A percentile compares a stretch with the other conserved stretches of the same genome.
These are phyloP conservation scores for Mariannaea sp. DNA, from an alignment of 2,329 filamentous ascomycete genomes.

Conservation along the genomic window DNA sequence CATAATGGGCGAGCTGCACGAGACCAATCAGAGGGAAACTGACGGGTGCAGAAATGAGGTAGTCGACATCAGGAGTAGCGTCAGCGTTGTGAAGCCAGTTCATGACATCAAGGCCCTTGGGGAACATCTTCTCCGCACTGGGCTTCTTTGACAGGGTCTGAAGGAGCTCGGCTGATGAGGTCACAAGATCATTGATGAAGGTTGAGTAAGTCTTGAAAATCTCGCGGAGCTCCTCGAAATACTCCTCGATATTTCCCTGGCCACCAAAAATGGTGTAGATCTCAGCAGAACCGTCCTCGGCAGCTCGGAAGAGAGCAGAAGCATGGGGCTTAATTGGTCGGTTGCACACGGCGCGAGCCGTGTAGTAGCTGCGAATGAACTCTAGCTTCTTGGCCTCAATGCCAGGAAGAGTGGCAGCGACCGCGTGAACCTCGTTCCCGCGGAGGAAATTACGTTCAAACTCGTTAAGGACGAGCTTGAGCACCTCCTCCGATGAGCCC, in stretches of 20 bases:
- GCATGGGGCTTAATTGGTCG: constrained; percentile 89
- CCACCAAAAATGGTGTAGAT: constrained; percentile 96
- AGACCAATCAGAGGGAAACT: constrained; percentile 95
- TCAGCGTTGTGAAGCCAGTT: constrained; percentile 90
- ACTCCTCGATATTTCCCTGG: constrained; percentile 98
- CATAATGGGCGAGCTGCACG: constrained; percentile 94
- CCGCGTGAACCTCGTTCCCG: constrained; percentile 93
- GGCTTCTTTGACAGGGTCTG: constrained; percentile 82
- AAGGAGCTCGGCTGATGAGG: constrained; percentile 82
- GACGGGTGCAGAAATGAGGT: constrained; percentile 91
- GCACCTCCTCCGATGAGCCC: constrained; percentile 87
- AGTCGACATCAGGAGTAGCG: constrained; percentile 89
- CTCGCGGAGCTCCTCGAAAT: constrained; percentile 95
- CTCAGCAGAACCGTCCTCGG: constrained; percentile 78
- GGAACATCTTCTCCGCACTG: constrained; percentile 90
- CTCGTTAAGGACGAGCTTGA: constrained; percentile 91
- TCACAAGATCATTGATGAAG: constrained; percentile 85
- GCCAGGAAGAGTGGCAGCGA: constrained; percentile 83
- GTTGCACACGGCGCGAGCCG: constrained; percentile 81
- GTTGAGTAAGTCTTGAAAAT: constrained; percentile 89
- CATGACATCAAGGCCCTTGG: constrained; percentile 95
- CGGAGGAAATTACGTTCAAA: constrained; percentile 94
- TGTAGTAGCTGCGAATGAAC: constrained; percentile 90
- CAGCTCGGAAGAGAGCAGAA: constrained; percentile 88
- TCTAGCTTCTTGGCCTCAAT: constrained; percentile 92